phyloP scores from a whole-genome alignment of 768 basidiomycete species.

The Inosperma sp. region DNA sequence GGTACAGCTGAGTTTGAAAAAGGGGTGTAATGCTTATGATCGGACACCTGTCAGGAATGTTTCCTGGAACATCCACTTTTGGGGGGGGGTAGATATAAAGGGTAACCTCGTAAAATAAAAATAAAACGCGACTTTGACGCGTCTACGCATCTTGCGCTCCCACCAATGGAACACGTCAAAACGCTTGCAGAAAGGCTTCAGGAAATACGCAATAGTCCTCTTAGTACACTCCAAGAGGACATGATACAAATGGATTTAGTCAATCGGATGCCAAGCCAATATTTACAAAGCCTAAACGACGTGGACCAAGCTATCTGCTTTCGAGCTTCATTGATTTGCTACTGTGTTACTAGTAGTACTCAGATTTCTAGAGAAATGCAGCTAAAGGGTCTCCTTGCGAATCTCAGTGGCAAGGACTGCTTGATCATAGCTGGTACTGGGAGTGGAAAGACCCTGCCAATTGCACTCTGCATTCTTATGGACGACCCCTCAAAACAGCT shows the following conservation, averaged over 20 bases:
- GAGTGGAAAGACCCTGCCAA: constrained; percentile 14
- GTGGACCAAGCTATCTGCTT: background rate
- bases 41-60: no score
- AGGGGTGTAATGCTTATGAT: no score
- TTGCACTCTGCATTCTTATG: constrained; percentile 20
- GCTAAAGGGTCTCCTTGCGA: background rate
- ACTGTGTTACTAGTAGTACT: background rate
- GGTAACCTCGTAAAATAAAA: no score
- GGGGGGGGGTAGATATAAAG: no score
- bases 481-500: constrained; percentile 10
- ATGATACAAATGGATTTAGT: background rate
- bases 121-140: no score
- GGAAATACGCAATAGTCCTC: no score
- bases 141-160: no score
- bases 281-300: background rate
- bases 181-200: no score
- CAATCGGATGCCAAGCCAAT: background rate
- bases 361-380: constrained; percentile 8
- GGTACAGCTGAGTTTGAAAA: background rate
- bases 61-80: no score
- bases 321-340: constrained; percentile 2
- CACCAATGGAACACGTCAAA: no score
- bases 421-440: constrained; percentile 13
- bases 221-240: no score
- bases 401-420: constrained; percentile 1